Base-by-base conservation (phyloP, 495 filamentous ascomycete species). In the Xylaria bambusicola region DNA sequence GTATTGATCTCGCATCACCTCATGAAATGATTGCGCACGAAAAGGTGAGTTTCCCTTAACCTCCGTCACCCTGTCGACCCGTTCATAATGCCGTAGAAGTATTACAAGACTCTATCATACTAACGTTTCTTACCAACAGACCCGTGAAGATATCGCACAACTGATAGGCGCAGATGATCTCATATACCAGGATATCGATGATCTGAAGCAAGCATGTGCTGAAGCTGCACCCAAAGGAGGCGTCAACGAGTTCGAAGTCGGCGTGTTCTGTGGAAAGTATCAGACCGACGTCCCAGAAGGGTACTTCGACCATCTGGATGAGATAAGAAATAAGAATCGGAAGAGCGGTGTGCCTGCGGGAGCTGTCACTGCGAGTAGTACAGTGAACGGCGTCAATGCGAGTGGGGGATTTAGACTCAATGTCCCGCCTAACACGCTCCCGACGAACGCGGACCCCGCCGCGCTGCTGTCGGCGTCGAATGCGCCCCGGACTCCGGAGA, bases 201-300 rank as follows among this genome's bases (percentile, higher is more conserved):
- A 95, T 64, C 80, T 97, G 9, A 88, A 90, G 70, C 86, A 82
- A 35, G 86, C 92, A 4, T 97, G 92, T 67, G 83, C 86, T 0
- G 88, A 91, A 65, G 82, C 88, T 3, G 79, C 82, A n/a, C 78
- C 82, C 6, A 78, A 83, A 40, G 71, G 72, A 15, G 69, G 73
- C 35, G 74, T 85, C 31, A 79, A 74, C 31, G 72, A 83, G 27
- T 97, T 98, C 60, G 95, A 98, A 72, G 87, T 96, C n/a, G 93
- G 94, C 60, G 92, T 98, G 15, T 98, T 98, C 80, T 95, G 90
- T 62, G 94, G 95, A 21, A 84, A 84, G 66, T 97, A 98, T 73
- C 78, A 91, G 47, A 99, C 94, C 1, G 87, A 86, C 0, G 90
- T 98, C 3, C 80, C 84, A 1, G 79, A 86, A n/a, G 86, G 81